Percentiles rank a stretch among this genome's conserved stretches.
Conservation (phyloP, 208 protist genomes). For the Crithidia thermophila region DNA sequence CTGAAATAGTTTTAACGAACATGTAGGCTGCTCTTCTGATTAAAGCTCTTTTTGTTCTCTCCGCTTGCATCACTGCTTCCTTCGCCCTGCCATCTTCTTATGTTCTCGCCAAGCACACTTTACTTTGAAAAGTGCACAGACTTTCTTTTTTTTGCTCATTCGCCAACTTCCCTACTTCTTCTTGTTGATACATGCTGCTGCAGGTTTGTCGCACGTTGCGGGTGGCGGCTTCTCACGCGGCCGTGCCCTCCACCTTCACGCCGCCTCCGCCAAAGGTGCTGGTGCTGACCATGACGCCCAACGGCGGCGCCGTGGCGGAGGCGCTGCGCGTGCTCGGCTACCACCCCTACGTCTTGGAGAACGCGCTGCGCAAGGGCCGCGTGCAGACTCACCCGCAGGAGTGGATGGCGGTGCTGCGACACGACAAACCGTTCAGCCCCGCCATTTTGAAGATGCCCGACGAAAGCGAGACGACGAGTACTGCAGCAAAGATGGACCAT, state of each 20-base stretch:
- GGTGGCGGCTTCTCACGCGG: not conserved
- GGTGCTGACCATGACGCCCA: conserved; percentile 80
- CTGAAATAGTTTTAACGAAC: too few species aligned
- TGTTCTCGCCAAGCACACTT: not conserved
- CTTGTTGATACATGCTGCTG: conserved; percentile 14
- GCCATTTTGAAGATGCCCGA: conserved; percentile 36
- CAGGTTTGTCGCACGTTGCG: conserved; percentile 1
- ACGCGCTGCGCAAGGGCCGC: conserved; percentile 63
- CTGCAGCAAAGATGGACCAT: not conserved
- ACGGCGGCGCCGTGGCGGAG: conserved; percentile 65
- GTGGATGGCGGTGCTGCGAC: conserved; percentile 71
- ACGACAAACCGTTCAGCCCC: conserved; percentile 69
- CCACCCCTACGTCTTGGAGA: conserved; percentile 75
- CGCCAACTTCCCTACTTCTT: not conserved
- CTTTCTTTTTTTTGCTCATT: not conserved
- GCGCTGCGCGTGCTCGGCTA: conserved; percentile 73
- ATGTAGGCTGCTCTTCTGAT: too few species aligned
- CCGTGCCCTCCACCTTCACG: not conserved
- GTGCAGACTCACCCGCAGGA: conserved; percentile 78
- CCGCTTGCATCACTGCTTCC: not conserved
- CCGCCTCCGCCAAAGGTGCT: conserved; percentile 37
- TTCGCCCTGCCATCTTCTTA: not conserved
- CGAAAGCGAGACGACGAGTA: not conserved
- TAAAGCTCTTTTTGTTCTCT: too few species aligned
- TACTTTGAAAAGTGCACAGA: too few species aligned